Percentiles rank a stretch among this genome's conserved stretches.
Evolutionary conservation across 371 early-diverging fungal species (phyloP).

Genomic region (Apophysomyces trapeziformis): DNA sequence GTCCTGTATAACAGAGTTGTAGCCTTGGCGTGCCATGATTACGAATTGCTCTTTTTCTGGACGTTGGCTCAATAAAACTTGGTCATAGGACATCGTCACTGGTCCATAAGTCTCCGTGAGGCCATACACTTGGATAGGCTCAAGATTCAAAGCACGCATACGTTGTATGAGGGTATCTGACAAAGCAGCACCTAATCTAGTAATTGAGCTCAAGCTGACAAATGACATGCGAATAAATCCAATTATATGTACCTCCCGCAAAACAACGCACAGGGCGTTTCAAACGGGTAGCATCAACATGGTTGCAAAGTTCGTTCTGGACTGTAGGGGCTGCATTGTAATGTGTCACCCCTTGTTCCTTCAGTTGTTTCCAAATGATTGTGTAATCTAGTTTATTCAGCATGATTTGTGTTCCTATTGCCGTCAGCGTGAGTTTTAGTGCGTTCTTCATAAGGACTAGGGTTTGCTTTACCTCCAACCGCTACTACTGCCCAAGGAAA

Average conservation of each 20-base stretch:
- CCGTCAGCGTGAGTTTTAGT: too few species aligned
- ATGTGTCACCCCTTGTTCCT: conserved; percentile 47
- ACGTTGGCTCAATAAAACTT: conserved; percentile 26
- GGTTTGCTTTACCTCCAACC: conserved; percentile 28
- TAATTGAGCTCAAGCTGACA: not conserved
- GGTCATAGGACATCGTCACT: conserved; percentile 29
- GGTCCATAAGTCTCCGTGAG: conserved; percentile 60
- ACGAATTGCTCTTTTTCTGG: conserved; percentile 33
- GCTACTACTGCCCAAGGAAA: conserved; percentile 60
- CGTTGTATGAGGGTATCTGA: conserved; percentile 44
- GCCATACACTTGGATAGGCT: conserved; percentile 59
- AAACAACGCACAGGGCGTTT: conserved; percentile 41
- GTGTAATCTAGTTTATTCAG: conserved; percentile 54
- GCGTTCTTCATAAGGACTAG: too few species aligned
- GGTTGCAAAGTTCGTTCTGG: conserved; percentile 50
- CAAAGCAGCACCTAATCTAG: conserved; percentile 47
- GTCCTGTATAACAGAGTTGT: conserved; percentile 49
- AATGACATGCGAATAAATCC: not conserved
- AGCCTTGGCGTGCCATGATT: conserved; percentile 53
- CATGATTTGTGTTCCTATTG: conserved; percentile 45
- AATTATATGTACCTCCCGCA: conserved; percentile 30
- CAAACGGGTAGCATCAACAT: conserved; percentile 41
- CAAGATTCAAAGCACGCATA: conserved; percentile 47
- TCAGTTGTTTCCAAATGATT: conserved; percentile 49
- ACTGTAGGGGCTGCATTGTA: conserved; percentile 64